Base-by-base conservation (phyloP, 495 filamentous ascomycete genomes). In the Mycothermus thermophilus region DNA sequence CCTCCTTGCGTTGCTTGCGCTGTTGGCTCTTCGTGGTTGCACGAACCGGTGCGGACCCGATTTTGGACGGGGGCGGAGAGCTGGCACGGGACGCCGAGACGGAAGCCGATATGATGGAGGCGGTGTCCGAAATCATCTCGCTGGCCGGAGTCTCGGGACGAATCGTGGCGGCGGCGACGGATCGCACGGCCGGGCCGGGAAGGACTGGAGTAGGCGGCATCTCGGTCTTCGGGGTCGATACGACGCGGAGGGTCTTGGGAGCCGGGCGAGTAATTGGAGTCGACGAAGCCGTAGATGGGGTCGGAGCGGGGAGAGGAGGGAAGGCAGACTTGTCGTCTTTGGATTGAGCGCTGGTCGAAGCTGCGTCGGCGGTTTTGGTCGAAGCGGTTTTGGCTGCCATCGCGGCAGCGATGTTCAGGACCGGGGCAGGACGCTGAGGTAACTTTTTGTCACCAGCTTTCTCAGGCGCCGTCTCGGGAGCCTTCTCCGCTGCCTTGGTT, bases 1-100 rank as follows among this genome's bases (percentile, higher is more conserved):
- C 67, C 46, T 80, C 76, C 51, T 82, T 78, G 29, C 85, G 66
- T 44, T 93, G 82, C 54, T 93, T 95, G 55, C 88, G 92, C 41
- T 76, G 67, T 47, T 92, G 83, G 44, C 76, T 88, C 65, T 96
- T 97, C 11, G 84, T 86, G 47, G 83, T 82, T n/a, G 68, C 57
- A 25, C 81, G 68, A 0, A 83, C 67, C 16, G 85, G 79, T 1
- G 84, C 83, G 24, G 78, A 76, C 24, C 84, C 83, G 29, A 88
- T 70, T 44, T 71, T 82, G 16, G 62, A 59, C 2, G 72, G 64
- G 0, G 81, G 78, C n/a, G 86, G 86, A 10, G 86, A 93, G 49
- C 71, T 85, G 6, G 84, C 75, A 26, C 86, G 57, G 13, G 64
- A 69, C 13, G 57, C 72, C n/a, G 87, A 93, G 12, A 80, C 64